Evolutionary conservation across 768 basidiomycete genomes (phyloP).

Genomic region (Tephrocybe rancida): DNA sequence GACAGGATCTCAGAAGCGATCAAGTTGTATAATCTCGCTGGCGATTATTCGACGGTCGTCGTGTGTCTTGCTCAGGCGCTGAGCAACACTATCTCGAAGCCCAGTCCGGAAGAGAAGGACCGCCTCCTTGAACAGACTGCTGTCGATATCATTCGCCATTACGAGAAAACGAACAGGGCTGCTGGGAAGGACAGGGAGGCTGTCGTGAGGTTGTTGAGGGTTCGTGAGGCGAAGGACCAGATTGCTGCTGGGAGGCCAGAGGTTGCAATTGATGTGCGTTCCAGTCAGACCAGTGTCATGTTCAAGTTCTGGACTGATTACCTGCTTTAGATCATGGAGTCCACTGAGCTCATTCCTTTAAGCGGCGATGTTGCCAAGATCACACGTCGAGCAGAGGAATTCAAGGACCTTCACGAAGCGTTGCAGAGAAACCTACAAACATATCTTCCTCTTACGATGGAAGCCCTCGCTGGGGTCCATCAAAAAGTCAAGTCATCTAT

Average conservation of each 20-base stretch:
- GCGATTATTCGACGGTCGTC: constrained; percentile 87
- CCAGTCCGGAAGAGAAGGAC: constrained; percentile 63
- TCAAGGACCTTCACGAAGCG: constrained; percentile 83
- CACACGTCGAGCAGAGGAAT: constrained; percentile 85
- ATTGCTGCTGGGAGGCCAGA: constrained; percentile 76
- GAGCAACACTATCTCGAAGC: constrained; percentile 77
- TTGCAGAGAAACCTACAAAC: constrained; percentile 88
- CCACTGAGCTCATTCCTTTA: constrained; percentile 84
- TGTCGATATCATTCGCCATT: constrained; percentile 76
- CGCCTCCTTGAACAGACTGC: constrained; percentile 73
- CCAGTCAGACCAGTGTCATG: neutral
- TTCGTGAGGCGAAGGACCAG: constrained; percentile 80
- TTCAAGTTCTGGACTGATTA: neutral
- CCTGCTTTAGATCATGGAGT: constrained; percentile 73
- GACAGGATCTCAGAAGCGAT: constrained; percentile 89
- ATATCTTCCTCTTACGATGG: constrained; percentile 91
- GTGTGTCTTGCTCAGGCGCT: constrained; percentile 85
- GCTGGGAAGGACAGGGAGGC: constrained; percentile 76
- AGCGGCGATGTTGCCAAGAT: constrained; percentile 84
- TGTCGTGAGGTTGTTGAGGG: constrained; percentile 71
- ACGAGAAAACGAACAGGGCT: constrained; percentile 74
- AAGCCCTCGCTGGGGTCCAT: constrained; percentile 82
- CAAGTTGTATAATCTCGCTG: constrained; percentile 93
- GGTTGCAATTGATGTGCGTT: constrained; percentile 76
- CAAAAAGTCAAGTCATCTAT: constrained; percentile 72